Evolutionary conservation across 2,329 filamentous ascomycete genomes (phyloP).

Genomic region (Sordariomycetes sp.): DNA sequence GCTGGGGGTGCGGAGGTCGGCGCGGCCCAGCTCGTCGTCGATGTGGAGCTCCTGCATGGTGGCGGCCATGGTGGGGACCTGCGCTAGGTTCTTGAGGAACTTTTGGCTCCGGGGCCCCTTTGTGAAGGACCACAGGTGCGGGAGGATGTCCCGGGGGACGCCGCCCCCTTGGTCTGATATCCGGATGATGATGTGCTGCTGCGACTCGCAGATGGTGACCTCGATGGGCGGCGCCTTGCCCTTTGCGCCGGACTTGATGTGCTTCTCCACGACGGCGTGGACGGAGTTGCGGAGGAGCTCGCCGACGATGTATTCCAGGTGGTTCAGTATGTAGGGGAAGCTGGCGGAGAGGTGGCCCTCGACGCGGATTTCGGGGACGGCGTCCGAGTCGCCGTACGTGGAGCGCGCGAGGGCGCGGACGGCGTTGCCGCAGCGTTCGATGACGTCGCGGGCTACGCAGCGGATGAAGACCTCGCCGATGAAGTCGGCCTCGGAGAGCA

Average conservation of each 20-base stretch:
- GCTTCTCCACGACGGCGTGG: conserved; percentile 75
- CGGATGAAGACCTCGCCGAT: conserved; percentile 92
- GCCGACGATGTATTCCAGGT: conserved; percentile 93
- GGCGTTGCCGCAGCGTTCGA: conserved; percentile 68
- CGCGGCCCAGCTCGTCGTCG: conserved; percentile 24
- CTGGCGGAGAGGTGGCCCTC: conserved; percentile 78
- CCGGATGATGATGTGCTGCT: conserved; percentile 89
- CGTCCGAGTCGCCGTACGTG: conserved; percentile 57
- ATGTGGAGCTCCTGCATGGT: conserved; percentile 72
- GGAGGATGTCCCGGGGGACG: conserved; percentile 70
- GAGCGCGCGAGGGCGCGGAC: conserved; percentile 61
- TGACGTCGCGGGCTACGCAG: conserved; percentile 81
- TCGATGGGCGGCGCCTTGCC: conserved; percentile 69
- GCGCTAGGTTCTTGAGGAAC: conserved; percentile 70
- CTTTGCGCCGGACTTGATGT: conserved; percentile 26
- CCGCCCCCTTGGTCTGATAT: conserved; percentile 94
- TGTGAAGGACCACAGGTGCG: conserved; percentile 91
- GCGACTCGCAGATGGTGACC: conserved; percentile 85
- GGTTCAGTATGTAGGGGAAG: conserved; percentile 92
- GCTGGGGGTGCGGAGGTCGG: conserved; percentile 25
- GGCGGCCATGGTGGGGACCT: conserved; percentile 82
- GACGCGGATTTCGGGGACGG: conserved; percentile 69
- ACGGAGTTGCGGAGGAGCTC: conserved; percentile 92
- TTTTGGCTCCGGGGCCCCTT: conserved; percentile 73
- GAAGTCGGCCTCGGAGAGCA: conserved; percentile 63